phyloP scores from a whole-genome alignment of 495 filamentous ascomycete species.

The Penicillium roqueforti region DNA sequence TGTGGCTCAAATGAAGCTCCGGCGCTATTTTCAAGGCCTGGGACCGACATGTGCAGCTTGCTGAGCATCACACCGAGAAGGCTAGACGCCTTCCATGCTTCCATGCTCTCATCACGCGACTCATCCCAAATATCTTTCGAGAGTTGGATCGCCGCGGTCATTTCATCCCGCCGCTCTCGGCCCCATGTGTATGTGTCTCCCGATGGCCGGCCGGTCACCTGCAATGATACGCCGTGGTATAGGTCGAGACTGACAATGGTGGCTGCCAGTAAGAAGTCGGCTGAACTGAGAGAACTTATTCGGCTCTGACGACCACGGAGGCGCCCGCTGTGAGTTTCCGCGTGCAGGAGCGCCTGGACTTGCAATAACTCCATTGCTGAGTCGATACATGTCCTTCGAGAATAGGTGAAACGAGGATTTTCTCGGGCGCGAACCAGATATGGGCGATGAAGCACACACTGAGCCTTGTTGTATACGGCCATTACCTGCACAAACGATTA shows the following conservation, averaged over 20 bases:
- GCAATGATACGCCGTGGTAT: slow-evolving; percentile 36
- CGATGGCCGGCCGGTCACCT: slow-evolving; percentile 38
- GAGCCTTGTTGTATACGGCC: slow-evolving; percentile 82
- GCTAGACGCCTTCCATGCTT: slow-evolving; percentile 79
- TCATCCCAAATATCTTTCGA: slow-evolving; percentile 75
- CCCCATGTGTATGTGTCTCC: slow-evolving; percentile 63
- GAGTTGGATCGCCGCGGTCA: slow-evolving; percentile 68
- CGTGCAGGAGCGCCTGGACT: slow-evolving; percentile 70
- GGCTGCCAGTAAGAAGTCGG: slow-evolving; percentile 83
- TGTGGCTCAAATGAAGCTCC: slow-evolving; percentile 28
- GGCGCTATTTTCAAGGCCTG: slow-evolving; percentile 23
- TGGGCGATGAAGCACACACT: slow-evolving; percentile 83
- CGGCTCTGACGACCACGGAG: slow-evolving; percentile 67
- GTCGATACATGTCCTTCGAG: slow-evolving; percentile 80
- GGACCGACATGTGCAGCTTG: slow-evolving; percentile 55
- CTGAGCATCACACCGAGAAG: slow-evolving; percentile 74
- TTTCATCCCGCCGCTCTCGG: slow-evolving; percentile 64
- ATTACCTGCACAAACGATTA: slow-evolving; percentile 50
- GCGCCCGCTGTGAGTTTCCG: slow-evolving; percentile 69
- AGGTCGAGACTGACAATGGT: slow-evolving; percentile 89
- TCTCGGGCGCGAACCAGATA: slow-evolving; percentile 74
- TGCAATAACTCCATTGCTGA: slow-evolving; percentile 75
- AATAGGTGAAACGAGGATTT: slow-evolving; percentile 78
- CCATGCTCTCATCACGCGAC: slow-evolving; percentile 70
- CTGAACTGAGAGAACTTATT: slow-evolving; percentile 70